Percentiles rank a stretch among this genome's conserved stretches.
Evolutionary conservation across 441 rosid species (phyloP).

Genomic region (Euphorbia celastroides): DNA sequence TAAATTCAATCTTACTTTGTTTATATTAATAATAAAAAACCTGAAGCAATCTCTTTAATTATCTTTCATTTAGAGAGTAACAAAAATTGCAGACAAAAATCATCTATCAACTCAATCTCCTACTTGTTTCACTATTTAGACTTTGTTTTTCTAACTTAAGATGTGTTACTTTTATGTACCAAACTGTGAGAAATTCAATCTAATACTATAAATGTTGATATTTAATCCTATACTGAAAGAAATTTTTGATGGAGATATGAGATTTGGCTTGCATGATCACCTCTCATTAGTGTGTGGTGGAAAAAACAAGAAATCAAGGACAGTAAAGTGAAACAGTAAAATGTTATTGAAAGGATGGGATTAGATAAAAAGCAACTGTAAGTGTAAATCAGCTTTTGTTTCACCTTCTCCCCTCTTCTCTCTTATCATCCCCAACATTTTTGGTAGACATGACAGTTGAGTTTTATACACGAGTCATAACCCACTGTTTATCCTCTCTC

Average conservation of each 20-base stretch:
- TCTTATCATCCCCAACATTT: constrained; percentile 20
- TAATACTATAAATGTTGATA: too few relatives aligned
- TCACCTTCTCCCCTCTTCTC: constrained; percentile 15
- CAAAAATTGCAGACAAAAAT: too few relatives aligned
- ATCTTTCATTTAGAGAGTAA: too few relatives aligned
- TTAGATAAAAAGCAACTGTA: constrained; percentile 23
- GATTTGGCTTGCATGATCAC: too few relatives aligned
- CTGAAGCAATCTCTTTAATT: too few relatives aligned
- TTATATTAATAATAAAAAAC: background rate
- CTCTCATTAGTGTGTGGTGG: constrained; percentile 6
- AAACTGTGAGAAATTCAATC: too few relatives aligned
- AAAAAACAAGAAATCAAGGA: constrained; percentile 9
- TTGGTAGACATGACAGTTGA: constrained; percentile 20
- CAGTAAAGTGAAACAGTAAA: constrained; percentile 21
- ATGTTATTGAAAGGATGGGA: constrained; percentile 23
- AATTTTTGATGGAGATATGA: too few relatives aligned
- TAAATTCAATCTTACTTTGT: background rate
- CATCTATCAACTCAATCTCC: too few relatives aligned
- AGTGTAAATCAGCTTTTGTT: constrained; percentile 15
- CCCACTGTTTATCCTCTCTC: constrained; percentile 2
- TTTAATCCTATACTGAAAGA: too few relatives aligned
- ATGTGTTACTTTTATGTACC: too few relatives aligned
- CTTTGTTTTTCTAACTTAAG: too few relatives aligned
- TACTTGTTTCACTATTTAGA: too few relatives aligned
- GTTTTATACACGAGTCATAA: constrained; percentile 19